Percentiles rank a stretch among this genome's conserved stretches.
phyloP scores from a whole-genome alignment of 2,329 filamentous ascomycete genomes.

The Fusarium algeriense region DNA sequence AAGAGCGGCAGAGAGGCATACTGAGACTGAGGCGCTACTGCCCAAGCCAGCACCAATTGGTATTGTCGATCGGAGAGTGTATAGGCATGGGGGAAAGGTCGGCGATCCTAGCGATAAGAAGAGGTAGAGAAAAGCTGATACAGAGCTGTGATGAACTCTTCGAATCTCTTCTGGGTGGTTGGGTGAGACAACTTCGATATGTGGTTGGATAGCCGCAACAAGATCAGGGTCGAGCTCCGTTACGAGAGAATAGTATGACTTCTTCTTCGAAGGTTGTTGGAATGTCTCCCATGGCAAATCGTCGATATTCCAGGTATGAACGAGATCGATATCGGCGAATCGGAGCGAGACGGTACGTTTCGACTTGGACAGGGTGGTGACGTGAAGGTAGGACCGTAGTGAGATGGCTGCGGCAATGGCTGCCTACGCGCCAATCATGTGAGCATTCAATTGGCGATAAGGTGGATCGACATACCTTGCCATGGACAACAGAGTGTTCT shows the following conservation, averaged over 20 bases:
- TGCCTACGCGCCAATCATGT: slow-evolving; percentile 63
- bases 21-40: slow-evolving; percentile 93
- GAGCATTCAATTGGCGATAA: slow-evolving; percentile 26
- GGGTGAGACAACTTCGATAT: slow-evolving; percentile 78
- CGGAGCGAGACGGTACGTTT: slow-evolving; percentile 87
- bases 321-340: slow-evolving; percentile 90
- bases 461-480: slow-evolving; percentile 72
- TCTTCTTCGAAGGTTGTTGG: slow-evolving; percentile 85
- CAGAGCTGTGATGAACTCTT: slow-evolving; percentile 86
- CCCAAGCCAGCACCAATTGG: slow-evolving; percentile 92
- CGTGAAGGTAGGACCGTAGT: slow-evolving; percentile 93
- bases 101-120: slow-evolving; percentile 88
- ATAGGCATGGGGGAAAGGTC: slow-evolving; percentile 83
- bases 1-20: slow-evolving; percentile 87
- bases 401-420: slow-evolving; percentile 97
- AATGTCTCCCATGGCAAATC: slow-evolving; percentile 89
- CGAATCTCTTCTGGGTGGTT: slow-evolving; percentile 75
- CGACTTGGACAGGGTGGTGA: slow-evolving; percentile 93
- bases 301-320: slow-evolving; percentile 95
- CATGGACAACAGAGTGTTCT: slow-evolving; percentile 97
- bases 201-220: slow-evolving; percentile 82
- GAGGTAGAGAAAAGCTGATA: slow-evolving; percentile 89
- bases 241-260: slow-evolving; percentile 91
- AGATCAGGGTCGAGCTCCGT: slow-evolving; percentile 87
- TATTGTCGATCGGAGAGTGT: slow-evolving; percentile 92